A percentile compares a stretch with the other conserved stretches of the same genome.
These are phyloP conservation scores for Colletotrichum sansevieriae DNA, from an alignment of 2,329 filamentous ascomycete species.

Conservation along the genomic window DNA sequence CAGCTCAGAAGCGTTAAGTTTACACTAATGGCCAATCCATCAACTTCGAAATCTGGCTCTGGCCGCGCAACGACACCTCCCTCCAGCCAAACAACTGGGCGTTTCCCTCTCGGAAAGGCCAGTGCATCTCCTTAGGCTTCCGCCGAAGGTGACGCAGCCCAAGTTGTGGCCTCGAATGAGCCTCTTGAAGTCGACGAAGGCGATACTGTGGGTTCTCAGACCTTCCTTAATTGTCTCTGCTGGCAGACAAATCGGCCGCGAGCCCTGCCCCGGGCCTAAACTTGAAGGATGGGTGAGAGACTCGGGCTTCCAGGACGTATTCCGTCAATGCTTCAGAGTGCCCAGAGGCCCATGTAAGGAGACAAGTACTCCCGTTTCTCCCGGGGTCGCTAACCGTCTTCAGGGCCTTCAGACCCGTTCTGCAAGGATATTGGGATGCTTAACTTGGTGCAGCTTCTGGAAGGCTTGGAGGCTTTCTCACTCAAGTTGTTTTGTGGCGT, in stretches of 20 bases:
- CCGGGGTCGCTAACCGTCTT: too few relatives aligned
- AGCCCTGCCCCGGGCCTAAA: conserved; percentile 37
- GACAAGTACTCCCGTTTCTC: too few relatives aligned
- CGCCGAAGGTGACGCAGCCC: too few relatives aligned
- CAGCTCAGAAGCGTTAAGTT: too few relatives aligned
- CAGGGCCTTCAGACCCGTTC: conserved; percentile 52
- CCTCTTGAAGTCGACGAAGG: neutral
- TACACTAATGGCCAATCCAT: too few relatives aligned
- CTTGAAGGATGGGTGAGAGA: conserved; percentile 44
- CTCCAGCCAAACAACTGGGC: too few relatives aligned
- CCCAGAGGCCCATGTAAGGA: conserved; percentile 49
- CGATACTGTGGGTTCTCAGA: neutral
- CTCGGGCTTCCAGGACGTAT: conserved; percentile 50
- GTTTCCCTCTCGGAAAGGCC: too few relatives aligned
- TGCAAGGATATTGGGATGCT: conserved; percentile 50
- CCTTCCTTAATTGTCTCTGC: too few relatives aligned
- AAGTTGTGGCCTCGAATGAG: neutral
- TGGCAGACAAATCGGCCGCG: too few relatives aligned
- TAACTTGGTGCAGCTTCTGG: neutral
- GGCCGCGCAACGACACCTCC: too few relatives aligned
- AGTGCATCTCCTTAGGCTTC: too few relatives aligned
- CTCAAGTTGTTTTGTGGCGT: neutral
- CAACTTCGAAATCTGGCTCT: too few relatives aligned
- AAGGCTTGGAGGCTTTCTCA: neutral
- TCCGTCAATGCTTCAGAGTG: conserved; percentile 46